Conservation (phyloP, 345 rosid genomes). For the Salix purpurea region DNA sequence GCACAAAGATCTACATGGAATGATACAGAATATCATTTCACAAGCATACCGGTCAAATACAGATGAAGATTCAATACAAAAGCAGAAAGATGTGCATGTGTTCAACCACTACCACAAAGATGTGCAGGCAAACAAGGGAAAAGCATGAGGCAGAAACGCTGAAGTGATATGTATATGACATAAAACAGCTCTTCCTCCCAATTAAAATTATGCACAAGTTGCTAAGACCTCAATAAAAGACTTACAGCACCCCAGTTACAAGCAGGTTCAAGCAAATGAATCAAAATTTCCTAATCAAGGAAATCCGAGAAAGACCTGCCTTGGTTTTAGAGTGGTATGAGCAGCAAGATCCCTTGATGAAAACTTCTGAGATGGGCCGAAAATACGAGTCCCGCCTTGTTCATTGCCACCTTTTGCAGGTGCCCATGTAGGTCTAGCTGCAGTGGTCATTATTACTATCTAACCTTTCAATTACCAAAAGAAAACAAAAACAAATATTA, state of each 20-base stretch:
- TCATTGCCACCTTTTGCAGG: conserved; percentile 99
- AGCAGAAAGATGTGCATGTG: background rate
- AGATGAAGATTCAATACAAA: background rate
- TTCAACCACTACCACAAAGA: too few species aligned
- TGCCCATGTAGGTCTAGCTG: conserved; percentile 98
- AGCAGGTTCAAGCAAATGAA: background rate
- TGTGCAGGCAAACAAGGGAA: too few species aligned
- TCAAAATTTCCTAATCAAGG: background rate
- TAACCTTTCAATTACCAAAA: background rate
- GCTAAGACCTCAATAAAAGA: background rate
- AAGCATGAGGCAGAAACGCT: too few species aligned
- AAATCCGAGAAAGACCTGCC: conserved; percentile 33
- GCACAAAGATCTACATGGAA: background rate
- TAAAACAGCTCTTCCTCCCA: too few species aligned
- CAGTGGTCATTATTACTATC: conserved; percentile 69
- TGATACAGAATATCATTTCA: background rate
- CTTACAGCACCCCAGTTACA: background rate
- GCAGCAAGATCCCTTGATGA: conserved; percentile 92
- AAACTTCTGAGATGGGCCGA: conserved; percentile 97
- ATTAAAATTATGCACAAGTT: background rate
- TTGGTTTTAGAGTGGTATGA: conserved; percentile 81
- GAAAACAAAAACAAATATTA: background rate
- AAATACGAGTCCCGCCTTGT: conserved; percentile 94
- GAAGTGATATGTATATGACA: too few species aligned
- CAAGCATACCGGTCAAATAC: background rate